phyloP scores from a whole-genome alignment of 257 asterid species.

The Fraxinus americana region DNA sequence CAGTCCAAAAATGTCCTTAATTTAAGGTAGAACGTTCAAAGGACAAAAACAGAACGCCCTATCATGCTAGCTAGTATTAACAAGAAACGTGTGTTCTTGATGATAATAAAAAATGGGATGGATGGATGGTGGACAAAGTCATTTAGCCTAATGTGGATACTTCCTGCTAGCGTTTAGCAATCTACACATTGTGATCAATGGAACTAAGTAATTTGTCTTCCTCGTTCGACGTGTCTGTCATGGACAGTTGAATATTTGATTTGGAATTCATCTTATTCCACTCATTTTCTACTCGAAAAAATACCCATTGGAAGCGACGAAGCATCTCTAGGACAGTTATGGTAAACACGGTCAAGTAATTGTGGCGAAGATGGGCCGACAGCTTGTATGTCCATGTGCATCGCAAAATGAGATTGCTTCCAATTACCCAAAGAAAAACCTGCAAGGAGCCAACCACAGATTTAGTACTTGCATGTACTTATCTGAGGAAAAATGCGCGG shows the following conservation, averaged over 20 bases:
- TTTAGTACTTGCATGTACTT: neutral
- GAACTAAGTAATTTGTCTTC: constrained; percentile 70
- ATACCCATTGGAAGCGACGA: constrained; percentile 94
- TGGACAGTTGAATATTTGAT: constrained; percentile 50
- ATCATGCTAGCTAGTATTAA: constrained; percentile 7
- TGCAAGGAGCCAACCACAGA: constrained; percentile 34
- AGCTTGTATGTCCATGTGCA: constrained; percentile 98
- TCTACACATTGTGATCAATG: constrained; percentile 63
- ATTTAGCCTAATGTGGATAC: constrained; percentile 18
- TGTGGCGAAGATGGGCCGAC: constrained; percentile 97
- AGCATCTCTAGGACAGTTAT: constrained; percentile 79
- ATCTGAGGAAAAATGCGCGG: neutral
- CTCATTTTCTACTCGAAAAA: constrained; percentile 93
- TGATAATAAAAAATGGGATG: constrained; percentile 25
- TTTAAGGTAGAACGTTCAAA: neutral
- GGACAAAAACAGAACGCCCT: neutral
- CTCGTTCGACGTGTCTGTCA: constrained; percentile 53
- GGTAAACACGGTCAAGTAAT: constrained; percentile 70
- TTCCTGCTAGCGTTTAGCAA: constrained; percentile 10
- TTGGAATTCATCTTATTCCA: constrained; percentile 73
- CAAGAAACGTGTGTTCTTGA: neutral
- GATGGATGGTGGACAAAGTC: constrained; percentile 9
- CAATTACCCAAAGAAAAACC: constrained; percentile 88
- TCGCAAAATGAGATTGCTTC: constrained; percentile 81
- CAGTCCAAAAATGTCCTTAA: neutral